Conservation (phyloP, 2,329 filamentous ascomycete species). For the Fusarium mundagurra region DNA sequence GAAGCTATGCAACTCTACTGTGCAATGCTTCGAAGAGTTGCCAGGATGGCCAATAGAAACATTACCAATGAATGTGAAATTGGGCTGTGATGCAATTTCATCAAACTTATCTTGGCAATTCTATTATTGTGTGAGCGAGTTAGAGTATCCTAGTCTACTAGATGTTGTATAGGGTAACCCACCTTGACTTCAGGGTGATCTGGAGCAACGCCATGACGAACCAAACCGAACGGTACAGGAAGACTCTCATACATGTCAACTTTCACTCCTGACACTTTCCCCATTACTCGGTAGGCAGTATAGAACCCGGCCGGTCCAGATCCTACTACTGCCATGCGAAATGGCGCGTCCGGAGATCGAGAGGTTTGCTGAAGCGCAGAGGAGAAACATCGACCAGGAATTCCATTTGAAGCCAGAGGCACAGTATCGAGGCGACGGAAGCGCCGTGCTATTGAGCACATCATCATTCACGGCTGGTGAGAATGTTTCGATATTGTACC, state of each 20-base stretch:
- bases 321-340: slow-evolving; percentile 88
- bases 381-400: slow-evolving; percentile 15
- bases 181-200: slow-evolving; percentile 99
- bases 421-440: slow-evolving; percentile 1
- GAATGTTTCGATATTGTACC: not conserved
- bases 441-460: slow-evolving; percentile 8
- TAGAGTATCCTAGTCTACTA: not conserved
- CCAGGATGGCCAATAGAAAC: slow-evolving; percentile 73
- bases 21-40: slow-evolving; percentile 53
- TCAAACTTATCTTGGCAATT: slow-evolving; percentile 96
- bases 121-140: slow-evolving; percentile 56
- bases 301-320: slow-evolving; percentile 98
- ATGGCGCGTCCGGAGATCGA: slow-evolving; percentile 57
- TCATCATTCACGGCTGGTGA: slow-evolving; percentile 12
- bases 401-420: not conserved
- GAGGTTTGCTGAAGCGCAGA: slow-evolving; percentile 5
- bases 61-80: slow-evolving; percentile 93
- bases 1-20: slow-evolving; percentile 73
- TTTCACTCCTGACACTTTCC: slow-evolving; percentile 73
- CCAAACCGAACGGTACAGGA: slow-evolving; percentile 91
- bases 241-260: slow-evolving; percentile 98
- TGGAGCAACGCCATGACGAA: slow-evolving; percentile 94
- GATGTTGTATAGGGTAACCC: slow-evolving; percentile 8
- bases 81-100: slow-evolving; percentile 82
- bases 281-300: slow-evolving; percentile 85